Base-by-base conservation (phyloP, 2,329 filamentous ascomycete species). In the Simplicillium aogashimaense region DNA sequence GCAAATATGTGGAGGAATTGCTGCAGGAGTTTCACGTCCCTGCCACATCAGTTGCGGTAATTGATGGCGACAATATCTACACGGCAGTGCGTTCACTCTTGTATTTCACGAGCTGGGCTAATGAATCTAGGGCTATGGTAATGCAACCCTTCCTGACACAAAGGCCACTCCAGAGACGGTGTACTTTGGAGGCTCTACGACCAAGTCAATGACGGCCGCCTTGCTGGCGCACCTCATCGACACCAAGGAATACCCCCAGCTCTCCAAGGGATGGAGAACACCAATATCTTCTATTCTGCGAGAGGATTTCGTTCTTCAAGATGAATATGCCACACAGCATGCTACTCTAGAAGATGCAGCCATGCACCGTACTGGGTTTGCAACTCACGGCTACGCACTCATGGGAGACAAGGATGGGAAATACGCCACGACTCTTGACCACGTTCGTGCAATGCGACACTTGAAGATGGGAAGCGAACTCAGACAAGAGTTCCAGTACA, bases 171-270 rank as follows among this genome's bases (percentile, higher is more conserved):
- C 63, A 20, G 73, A 69, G 0, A 54, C 75, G 1, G 74, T 71
- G 52, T 68, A 66, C 43, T 58, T 61, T 10, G 12, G 30, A 4
- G 73, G 65, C 4, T 72, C 67, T 43, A 70, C 62, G 3, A 72
- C 69, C 17, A 76, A 76, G 49, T 64, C 68, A 5, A 62, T 70
- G 42, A 70, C 65, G 1, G 63, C 69, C 4, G 68, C 67, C 1
- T 59, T 60, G 0, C 51, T 76, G 10, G 48, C 74, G 4, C 63
- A 67, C 1, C 47, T 69, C 2, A 56, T 74, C 4, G 55, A 73
- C 2, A 59, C 63, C 16, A 56, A 66, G 13, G 4, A n/a, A 31
- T 39, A 33, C 12, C 17, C 32, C 20, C 29, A 29, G 10, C 33
- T 16, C 43, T 18, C 52, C 56, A 49, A 71, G 3, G 51, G 60